phyloP scores from a whole-genome alignment of 176 grass and related monocot genomes.

The Bothriochloa decipiens region DNA sequence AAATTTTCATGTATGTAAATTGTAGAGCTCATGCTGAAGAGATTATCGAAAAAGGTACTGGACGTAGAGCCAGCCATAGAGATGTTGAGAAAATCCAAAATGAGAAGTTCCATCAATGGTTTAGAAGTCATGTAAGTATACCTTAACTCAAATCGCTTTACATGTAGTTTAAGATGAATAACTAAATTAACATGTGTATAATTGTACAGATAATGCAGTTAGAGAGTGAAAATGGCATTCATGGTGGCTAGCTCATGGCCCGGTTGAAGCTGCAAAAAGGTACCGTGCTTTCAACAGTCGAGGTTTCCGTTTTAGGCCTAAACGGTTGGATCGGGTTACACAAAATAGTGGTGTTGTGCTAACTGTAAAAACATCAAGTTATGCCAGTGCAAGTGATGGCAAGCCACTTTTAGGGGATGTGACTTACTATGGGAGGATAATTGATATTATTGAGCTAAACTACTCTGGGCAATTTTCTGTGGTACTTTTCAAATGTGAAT shows the following conservation, averaged over 20 bases:
- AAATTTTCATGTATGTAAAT: background rate
- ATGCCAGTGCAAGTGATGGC: too few species aligned
- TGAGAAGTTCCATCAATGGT: slow-evolving; percentile 12
- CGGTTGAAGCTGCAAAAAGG: background rate
- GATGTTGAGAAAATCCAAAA: background rate
- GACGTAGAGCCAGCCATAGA: background rate
- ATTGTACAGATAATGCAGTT: too few species aligned
- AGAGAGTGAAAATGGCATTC: background rate
- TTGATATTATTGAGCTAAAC: too few species aligned
- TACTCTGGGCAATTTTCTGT: background rate
- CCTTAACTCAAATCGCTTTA: background rate
- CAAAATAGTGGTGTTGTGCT: too few species aligned
- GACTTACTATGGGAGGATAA: too few species aligned
- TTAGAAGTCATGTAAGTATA: slow-evolving; percentile 34
- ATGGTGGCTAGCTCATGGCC: background rate
- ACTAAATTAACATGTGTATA: background rate
- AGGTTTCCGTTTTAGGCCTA: background rate
- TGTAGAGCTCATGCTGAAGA: slow-evolving; percentile 24
- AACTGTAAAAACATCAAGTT: too few species aligned
- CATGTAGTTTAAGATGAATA: background rate
- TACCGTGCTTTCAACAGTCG: background rate
- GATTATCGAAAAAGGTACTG: background rate
- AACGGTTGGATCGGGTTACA: background rate
- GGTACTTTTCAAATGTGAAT: slow-evolving; percentile 1
- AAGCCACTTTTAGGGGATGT: too few species aligned